Percentiles rank a stretch among this genome's conserved stretches.
phyloP scores from a whole-genome alignment of 768 basidiomycete species.

The Pleurotus djamor region DNA sequence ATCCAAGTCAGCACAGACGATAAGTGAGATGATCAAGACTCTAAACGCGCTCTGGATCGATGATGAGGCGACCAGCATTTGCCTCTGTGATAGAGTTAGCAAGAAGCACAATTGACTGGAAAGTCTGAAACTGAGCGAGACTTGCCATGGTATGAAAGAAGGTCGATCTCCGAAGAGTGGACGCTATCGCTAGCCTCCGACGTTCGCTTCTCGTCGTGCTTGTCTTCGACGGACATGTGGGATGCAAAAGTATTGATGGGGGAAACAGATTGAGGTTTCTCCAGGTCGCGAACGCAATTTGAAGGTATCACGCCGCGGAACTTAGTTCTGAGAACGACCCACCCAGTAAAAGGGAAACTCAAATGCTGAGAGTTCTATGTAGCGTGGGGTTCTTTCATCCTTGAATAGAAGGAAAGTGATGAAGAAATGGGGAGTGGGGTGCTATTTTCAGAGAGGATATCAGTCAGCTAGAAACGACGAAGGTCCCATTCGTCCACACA shows the following conservation, averaged over 20 bases:
- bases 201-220: conserved; percentile 18
- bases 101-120: not conserved
- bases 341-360: not conserved
- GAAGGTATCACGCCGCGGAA: not conserved
- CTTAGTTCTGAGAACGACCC: not conserved
- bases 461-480: not conserved
- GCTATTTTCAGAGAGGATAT: not conserved
- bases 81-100: too few species aligned
- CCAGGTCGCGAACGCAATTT: not conserved
- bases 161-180: conserved; percentile 22
- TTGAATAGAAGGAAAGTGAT: not conserved
- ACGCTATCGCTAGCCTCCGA: conserved; percentile 14
- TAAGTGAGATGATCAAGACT: not conserved
- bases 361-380: not conserved
- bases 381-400: not conserved
- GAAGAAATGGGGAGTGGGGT: not conserved
- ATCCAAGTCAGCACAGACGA: not conserved
- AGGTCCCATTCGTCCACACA: not conserved
- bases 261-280: too few species aligned
- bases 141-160: conserved; percentile 37
- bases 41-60: conserved; percentile 50
- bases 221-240: conserved; percentile 20
- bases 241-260: not conserved
- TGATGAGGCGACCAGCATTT: conserved; percentile 49
- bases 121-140: not conserved